A percentile compares a stretch with the other conserved stretches of the same genome.
Conservation (phyloP, 2,329 filamentous ascomycete species). For the Trichophyton verrucosum region DNA sequence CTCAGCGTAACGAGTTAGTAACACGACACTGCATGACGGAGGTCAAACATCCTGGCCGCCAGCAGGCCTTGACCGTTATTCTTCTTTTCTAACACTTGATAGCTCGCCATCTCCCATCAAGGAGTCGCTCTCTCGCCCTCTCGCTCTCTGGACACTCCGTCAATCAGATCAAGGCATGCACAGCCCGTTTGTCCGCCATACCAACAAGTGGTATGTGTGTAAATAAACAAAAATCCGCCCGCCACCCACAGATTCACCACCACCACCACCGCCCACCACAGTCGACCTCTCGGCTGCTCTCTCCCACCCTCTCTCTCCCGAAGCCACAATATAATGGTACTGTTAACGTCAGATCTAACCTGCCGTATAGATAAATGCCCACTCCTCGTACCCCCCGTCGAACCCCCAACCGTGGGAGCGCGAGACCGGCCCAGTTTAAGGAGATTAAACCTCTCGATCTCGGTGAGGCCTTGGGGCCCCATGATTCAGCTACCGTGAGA, state of each 20-base stretch:
- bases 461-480: conserved; percentile 41
- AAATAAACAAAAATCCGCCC: background rate
- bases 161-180: background rate
- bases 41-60: no score
- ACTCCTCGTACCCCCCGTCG: conserved; percentile 27
- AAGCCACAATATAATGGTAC: no score
- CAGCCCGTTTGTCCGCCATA: background rate
- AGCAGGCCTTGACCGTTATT: no score
- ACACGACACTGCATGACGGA: background rate
- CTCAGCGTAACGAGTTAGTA: no score
- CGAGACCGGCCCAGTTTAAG: conserved; percentile 44
- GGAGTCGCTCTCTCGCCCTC: background rate
- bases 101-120: background rate
- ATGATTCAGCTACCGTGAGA: conserved; percentile 55
- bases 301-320: no score
- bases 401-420: conserved; percentile 39
- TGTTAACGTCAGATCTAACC: background rate
- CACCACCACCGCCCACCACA: no score
- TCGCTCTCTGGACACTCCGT: background rate
- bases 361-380: conserved; percentile 25
- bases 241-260: no score
- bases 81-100: background rate
- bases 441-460: conserved; percentile 45
- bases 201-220: background rate
- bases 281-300: no score